Conservation (phyloP, 225 moss, liverwort and hornwort species). For the Polytrichum commune region DNA sequence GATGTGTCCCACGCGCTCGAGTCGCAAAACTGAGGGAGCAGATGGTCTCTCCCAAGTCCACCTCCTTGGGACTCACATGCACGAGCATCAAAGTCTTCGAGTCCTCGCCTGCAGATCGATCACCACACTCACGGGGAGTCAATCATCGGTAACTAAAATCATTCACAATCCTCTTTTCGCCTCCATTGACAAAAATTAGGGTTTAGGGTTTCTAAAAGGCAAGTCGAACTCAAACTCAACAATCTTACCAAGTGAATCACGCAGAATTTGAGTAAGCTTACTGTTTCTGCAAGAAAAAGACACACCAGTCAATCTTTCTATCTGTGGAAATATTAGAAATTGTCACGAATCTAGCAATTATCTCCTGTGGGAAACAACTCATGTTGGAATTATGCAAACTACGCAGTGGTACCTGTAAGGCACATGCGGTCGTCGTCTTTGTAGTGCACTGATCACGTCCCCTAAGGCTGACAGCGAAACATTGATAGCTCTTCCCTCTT, state of each 20-base stretch:
- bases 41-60: conserved; percentile 48
- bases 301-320: neutral
- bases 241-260: conserved; percentile 49
- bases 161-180: too few relatives aligned
- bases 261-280: conserved; percentile 64
- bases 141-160: too few relatives aligned
- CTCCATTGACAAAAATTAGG: too few relatives aligned
- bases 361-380: too few relatives aligned
- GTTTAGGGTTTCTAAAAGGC: too few relatives aligned
- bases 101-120: conserved; percentile 33
- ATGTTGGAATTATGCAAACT: too few relatives aligned
- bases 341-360: too few relatives aligned
- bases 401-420: conserved; percentile 42
- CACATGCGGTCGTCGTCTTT: conserved; percentile 48
- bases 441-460: conserved; percentile 65
- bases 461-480: conserved; percentile 64
- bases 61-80: conserved; percentile 62
- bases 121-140: neutral
- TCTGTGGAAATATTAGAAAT: neutral
- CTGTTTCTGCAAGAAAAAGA: conserved; percentile 43
- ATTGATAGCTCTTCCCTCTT: conserved; percentile 66
- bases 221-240: neutral
- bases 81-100: conserved; percentile 70
- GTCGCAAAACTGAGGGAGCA: conserved; percentile 61
- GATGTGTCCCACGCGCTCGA: conserved; percentile 50